phyloP scores from a whole-genome alignment of 2,329 filamentous ascomycete genomes.

The Beauveria pseudobassiana region DNA sequence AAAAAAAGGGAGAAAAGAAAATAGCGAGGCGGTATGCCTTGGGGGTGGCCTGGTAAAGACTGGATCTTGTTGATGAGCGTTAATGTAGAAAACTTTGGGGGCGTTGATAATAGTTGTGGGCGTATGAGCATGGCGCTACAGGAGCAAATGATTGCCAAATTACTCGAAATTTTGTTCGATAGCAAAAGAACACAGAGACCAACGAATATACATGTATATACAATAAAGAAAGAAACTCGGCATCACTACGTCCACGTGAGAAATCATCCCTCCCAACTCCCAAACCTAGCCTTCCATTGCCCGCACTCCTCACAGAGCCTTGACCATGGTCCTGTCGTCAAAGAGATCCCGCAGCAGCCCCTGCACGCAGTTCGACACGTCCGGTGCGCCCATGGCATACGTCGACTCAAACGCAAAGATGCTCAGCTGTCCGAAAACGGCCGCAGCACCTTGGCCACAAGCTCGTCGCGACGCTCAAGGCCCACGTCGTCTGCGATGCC shows the following conservation, averaged over 20 bases:
- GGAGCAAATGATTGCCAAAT: not conserved
- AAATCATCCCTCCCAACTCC: not conserved
- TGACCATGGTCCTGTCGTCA: slow-evolving; percentile 65
- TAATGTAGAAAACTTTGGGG: no score
- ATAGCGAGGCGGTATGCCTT: not conserved
- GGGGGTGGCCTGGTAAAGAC: no score
- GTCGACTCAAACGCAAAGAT: slow-evolving; percentile 91
- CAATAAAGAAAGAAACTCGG: not conserved
- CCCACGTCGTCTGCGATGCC: slow-evolving; percentile 48
- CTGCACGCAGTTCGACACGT: slow-evolving; percentile 55
- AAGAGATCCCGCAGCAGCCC: slow-evolving; percentile 68
- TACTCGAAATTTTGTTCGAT: not conserved
- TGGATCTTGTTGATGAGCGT: no score
- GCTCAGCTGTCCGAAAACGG: slow-evolving; percentile 90
- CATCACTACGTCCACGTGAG: not conserved
- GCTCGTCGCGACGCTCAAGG: slow-evolving; percentile 55
- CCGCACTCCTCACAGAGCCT: slow-evolving; percentile 36
- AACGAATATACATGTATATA: not conserved
- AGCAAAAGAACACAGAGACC: not conserved
- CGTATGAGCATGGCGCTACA: not conserved
- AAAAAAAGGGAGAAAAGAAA: not conserved
- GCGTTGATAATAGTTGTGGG: not conserved
- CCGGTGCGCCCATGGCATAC: slow-evolving; percentile 71
- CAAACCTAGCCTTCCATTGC: not conserved
- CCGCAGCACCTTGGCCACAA: slow-evolving; percentile 70